phyloP scores from a whole-genome alignment of 306 rosid genomes.

The Sesbania bispinosa region DNA sequence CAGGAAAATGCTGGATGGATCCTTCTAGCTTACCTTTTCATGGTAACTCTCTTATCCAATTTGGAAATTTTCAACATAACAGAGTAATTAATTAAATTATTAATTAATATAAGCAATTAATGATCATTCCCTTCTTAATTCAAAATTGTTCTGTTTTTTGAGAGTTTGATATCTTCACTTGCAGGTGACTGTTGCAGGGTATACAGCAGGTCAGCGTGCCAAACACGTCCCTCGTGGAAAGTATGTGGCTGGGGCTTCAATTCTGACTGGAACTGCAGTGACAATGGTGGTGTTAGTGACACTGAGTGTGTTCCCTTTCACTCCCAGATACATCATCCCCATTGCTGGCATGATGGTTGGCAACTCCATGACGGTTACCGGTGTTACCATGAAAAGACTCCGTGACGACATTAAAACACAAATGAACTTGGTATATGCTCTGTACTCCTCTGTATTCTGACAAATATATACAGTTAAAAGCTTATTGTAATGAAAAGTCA shows the following conservation, averaged over 20 bases:
- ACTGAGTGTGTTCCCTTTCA: constrained; percentile 79
- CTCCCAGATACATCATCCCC: constrained; percentile 91
- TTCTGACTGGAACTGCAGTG: constrained; percentile 72
- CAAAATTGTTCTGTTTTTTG: too few species aligned
- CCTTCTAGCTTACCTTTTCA: constrained; percentile 83
- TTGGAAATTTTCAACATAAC: too few species aligned
- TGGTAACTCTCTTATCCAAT: constrained; percentile 39
- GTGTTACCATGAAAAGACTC: constrained; percentile 91
- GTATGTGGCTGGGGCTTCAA: constrained; percentile 76
- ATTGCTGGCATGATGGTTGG: constrained; percentile 98
- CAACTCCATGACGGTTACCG: constrained; percentile 92
- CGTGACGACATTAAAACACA: constrained; percentile 80
- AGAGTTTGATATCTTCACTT: too few species aligned
- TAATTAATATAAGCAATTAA: too few species aligned
- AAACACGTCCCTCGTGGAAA: constrained; percentile 85
- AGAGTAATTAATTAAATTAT: too few species aligned
- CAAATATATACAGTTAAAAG: too few species aligned
- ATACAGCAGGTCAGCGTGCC: constrained; percentile 92
- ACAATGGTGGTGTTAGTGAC: constrained; percentile 65
- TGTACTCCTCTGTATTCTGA: too few species aligned
- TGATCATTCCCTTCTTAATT: too few species aligned
- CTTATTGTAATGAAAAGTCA: too few species aligned
- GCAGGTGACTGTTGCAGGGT: constrained; percentile 83
- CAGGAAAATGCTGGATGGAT: constrained; percentile 66
- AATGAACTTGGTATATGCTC: constrained; percentile 60